phyloP scores from a whole-genome alignment of 169 alveolate genomes.

The Eimeria tenella region DNA sequence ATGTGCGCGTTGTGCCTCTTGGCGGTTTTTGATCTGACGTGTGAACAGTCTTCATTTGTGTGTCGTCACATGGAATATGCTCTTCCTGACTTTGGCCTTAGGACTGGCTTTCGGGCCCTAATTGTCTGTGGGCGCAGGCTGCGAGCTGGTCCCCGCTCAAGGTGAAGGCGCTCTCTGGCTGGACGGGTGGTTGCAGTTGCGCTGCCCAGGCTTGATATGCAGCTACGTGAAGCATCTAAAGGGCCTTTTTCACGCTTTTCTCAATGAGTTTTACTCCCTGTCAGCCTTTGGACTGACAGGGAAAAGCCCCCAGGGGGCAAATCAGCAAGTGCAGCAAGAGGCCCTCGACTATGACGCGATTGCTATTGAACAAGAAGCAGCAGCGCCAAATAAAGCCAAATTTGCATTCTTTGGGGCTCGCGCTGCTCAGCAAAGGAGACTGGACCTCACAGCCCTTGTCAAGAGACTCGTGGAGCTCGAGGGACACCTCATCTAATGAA shows the following conservation, averaged over 20 bases:
- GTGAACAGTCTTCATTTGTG: neutral
- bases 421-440: neutral
- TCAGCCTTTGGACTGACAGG: neutral
- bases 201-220: constrained; percentile 65
- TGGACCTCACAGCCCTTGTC: constrained; percentile 5
- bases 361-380: neutral
- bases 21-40: neutral
- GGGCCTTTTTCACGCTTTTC: constrained; percentile 6
- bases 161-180: constrained; percentile 45
- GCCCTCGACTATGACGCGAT: neutral
- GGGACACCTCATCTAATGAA: constrained; percentile 51
- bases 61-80: too few species aligned
- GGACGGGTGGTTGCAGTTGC: constrained; percentile 74
- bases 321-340: neutral
- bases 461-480: constrained; percentile 74
- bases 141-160: constrained; percentile 35
- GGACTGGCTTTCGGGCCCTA: too few species aligned
- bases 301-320: neutral
- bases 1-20: neutral
- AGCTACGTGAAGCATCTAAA: constrained; percentile 45
- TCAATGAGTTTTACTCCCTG: constrained; percentile 19
- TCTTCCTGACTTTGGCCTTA: too few species aligned
- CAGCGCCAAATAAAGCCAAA: neutral
- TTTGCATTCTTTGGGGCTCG: constrained; percentile 8
- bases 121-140: neutral